Conservation (phyloP, 352 stramenopile species). For the Lagenidium giganteum region DNA sequence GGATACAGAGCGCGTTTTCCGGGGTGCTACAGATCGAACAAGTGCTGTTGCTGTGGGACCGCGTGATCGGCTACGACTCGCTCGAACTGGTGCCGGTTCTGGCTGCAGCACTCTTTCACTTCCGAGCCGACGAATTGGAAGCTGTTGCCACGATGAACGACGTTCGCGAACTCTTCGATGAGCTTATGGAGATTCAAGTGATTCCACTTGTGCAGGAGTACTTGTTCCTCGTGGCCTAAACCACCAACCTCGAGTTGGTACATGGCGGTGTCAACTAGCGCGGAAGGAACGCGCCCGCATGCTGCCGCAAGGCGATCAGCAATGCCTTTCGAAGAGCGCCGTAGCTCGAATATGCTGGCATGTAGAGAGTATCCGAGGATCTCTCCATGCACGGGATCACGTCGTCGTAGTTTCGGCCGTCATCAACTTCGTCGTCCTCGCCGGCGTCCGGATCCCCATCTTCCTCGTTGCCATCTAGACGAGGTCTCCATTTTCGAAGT, state of each 20-base stretch:
- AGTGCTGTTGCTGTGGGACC: conserved; percentile 76
- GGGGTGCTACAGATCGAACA: conserved; percentile 70
- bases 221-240: conserved; percentile 43
- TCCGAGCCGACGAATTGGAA: conserved; percentile 49
- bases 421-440: conserved; percentile 8
- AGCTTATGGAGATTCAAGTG: conserved; percentile 66
- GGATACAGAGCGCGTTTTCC: conserved; percentile 76
- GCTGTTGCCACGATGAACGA: conserved; percentile 41
- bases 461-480: no score
- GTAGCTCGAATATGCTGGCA: conserved; percentile 55
- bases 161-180: conserved; percentile 53
- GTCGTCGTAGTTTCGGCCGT: conserved; percentile 15
- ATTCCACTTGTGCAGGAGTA: conserved; percentile 69
- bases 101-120: conserved; percentile 68
- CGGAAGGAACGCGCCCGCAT: conserved; percentile 26
- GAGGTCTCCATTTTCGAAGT: no score
- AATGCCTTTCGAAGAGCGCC: conserved; percentile 38
- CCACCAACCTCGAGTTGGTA: neutral
- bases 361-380: conserved; percentile 24
- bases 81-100: conserved; percentile 63
- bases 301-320: conserved; percentile 36
- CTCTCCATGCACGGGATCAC: conserved; percentile 37
- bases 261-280: conserved; percentile 11
- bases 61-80: conserved; percentile 63
- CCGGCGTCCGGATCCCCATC: no score